Conservation (phyloP, 164 flowering plant species). For the Vitis amurensis region DNA sequence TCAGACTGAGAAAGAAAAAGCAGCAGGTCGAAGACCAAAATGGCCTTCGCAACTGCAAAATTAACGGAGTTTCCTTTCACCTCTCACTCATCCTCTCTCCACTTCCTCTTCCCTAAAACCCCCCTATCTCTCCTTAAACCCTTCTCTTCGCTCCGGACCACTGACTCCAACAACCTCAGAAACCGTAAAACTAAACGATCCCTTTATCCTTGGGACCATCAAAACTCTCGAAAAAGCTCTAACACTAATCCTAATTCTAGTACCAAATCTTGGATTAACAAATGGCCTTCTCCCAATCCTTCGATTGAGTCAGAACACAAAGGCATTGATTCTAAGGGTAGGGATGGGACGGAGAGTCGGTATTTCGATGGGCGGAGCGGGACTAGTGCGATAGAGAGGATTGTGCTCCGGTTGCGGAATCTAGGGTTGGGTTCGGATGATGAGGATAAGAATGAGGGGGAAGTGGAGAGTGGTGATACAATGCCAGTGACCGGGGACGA, state of each 20-base stretch:
- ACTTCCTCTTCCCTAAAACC: conserved; percentile 27
- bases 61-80: conserved; percentile 41
- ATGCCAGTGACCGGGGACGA: conserved; percentile 50
- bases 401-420: conserved; percentile 76
- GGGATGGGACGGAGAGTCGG: conserved; percentile 13
- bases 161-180: conserved; percentile 13
- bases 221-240: conserved; percentile 16
- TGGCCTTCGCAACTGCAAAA: conserved; percentile 41
- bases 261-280: conserved; percentile 35
- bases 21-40: not conserved
- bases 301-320: conserved; percentile 1
- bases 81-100: conserved; percentile 25
- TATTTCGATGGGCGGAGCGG: conserved; percentile 35
- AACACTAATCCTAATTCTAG: not conserved
- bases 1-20: not conserved
- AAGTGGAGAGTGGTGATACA: conserved; percentile 6
- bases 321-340: not conserved
- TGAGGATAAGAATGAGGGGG: conserved; percentile 28
- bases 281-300: conserved; percentile 42
- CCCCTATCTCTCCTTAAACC: conserved; percentile 31
- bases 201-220: conserved; percentile 17
- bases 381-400: conserved; percentile 62
- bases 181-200: conserved; percentile 3
- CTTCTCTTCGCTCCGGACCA: conserved; percentile 35
- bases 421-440: conserved; percentile 69